Evolutionary conservation across 2,329 filamentous ascomycete species (phyloP), one percentile per base, ranked within the genome.

Genomic region (Aureobasidium sp.): DNA sequence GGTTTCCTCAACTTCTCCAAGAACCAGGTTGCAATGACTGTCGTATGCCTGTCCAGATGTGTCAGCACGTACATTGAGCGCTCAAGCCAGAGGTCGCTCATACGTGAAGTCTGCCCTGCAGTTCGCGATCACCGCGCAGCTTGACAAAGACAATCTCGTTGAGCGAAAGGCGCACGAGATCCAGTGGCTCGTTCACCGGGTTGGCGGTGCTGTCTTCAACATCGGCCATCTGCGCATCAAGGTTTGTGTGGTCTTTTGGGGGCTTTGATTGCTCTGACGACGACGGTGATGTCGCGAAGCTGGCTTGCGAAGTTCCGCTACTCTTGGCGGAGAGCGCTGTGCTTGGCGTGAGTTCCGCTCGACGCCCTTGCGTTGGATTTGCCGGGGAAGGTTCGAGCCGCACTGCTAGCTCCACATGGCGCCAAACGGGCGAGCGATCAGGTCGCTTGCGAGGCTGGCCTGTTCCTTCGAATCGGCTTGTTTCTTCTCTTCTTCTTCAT

Each of bases 141-240:
- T 97, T 97, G 68, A 99, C 93, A 76, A 97, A 96, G 57, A 99
- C 94, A 49, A 94, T 86, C 77, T 99, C 94, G 75, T 97, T 93
- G 52, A 99, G 84, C 68, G 93, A 90, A 62, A 99, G 85, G 69
- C 92, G 90, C 68, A 99, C 94, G 45, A 99, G 86, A 76, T 97
- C 94, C 72, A 99, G 88, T 61, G 95, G 93, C 79, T 99, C 93
- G 59, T 92, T 87, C 62, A 91, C 89, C 61, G 72, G 70, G 63
- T 72, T 72, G 62, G 89, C 83, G 68, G 82, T 81, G 58, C 81
- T 74, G 68, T 87, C 85, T 72, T 89, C 90, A 66, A 81, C 83
- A 76, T 96, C 92, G 69, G 92, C 89, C 92, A 97, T 97, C 47
- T 62, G 51, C 57, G 57, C 57, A 61, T 61, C 45, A 51, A 52